Percentiles rank a stretch among this genome's conserved stretches.
These are phyloP conservation scores for Breynia disticha DNA, from an alignment of 441 rosid genomes.

Conservation along the genomic window DNA sequence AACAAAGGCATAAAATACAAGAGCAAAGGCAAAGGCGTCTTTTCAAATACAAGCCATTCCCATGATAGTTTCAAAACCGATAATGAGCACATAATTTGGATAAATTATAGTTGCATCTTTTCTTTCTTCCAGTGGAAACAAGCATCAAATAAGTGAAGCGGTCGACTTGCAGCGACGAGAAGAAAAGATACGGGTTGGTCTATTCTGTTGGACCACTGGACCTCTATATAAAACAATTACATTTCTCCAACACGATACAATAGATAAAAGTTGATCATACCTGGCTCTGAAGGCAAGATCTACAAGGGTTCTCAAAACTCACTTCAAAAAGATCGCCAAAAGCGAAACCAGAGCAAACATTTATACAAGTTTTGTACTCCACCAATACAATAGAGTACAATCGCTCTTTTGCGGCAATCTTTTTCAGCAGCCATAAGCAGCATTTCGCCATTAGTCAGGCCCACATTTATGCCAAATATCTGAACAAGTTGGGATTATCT, in stretches of 20 bases:
- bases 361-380: slow-evolving; percentile 15
- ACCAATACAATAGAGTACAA: slow-evolving; percentile 5
- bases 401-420: slow-evolving; percentile 6
- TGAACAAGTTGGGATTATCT: slow-evolving; percentile 60
- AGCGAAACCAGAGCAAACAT: slow-evolving; percentile 12
- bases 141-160: slow-evolving; percentile 13
- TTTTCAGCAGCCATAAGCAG: slow-evolving; percentile 13
- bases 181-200: slow-evolving; percentile 11
- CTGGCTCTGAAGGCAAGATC: slow-evolving; percentile 25
- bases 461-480: slow-evolving; percentile 59
- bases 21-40: too few relatives aligned
- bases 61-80: slow-evolving; percentile 10
- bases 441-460: slow-evolving; percentile 7
- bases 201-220: slow-evolving; percentile 15
- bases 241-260: slow-evolving; percentile 17
- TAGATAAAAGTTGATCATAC: slow-evolving; percentile 18
- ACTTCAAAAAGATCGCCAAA: slow-evolving; percentile 13
- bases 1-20: too few relatives aligned
- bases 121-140: slow-evolving; percentile 11
- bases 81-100: slow-evolving; percentile 13
- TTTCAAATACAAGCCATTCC: slow-evolving; percentile 14
- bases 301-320: slow-evolving; percentile 23
- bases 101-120: slow-evolving; percentile 16
- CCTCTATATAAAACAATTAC: slow-evolving; percentile 18
- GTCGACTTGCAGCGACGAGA: slow-evolving; percentile 13